Conservation (phyloP, 1,284 basidiomycete species). For the Leccinum fallax region DNA sequence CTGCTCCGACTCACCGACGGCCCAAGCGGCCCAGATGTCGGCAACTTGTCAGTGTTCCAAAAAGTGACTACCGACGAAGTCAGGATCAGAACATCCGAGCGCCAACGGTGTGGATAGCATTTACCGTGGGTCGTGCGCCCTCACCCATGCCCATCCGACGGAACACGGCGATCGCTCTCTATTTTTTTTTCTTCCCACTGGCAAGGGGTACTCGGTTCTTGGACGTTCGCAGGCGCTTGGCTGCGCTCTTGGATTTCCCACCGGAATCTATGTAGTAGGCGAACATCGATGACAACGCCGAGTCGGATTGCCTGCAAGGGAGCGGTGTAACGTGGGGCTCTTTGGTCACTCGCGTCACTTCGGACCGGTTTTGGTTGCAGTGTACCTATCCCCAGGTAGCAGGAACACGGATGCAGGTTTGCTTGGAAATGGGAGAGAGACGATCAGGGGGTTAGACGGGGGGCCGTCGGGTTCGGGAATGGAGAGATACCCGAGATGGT, state of each 20-base stretch:
- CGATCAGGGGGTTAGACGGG: background rate
- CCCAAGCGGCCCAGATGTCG: background rate
- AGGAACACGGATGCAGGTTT: too few relatives aligned
- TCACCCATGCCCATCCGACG: slow-evolving; percentile 7
- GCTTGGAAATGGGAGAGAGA: background rate
- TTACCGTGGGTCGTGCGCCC: slow-evolving; percentile 19
- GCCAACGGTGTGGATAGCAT: slow-evolving; percentile 30
- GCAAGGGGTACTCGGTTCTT: background rate
- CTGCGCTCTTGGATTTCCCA: background rate
- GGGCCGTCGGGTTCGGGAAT: background rate
- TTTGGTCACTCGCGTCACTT: too few relatives aligned
- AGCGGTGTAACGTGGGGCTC: too few relatives aligned
- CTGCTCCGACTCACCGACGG: slow-evolving; percentile 9
- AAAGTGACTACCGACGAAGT: background rate
- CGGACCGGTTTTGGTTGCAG: too few relatives aligned
- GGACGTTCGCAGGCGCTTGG: background rate
- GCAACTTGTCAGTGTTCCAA: background rate
- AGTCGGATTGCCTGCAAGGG: too few relatives aligned
- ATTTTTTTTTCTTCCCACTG: slow-evolving; percentile 4
- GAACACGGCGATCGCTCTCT: slow-evolving; percentile 9
- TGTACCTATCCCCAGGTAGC: too few relatives aligned
- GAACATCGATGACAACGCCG: too few relatives aligned
- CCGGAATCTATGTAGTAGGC: background rate
- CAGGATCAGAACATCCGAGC: slow-evolving; percentile 6
- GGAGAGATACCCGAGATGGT: background rate